Evolutionary conservation across 2,329 filamentous ascomycete genomes (phyloP), one percentile per base, ranked within the genome.

Genomic region (Chrysoporthe puriensis): DNA sequence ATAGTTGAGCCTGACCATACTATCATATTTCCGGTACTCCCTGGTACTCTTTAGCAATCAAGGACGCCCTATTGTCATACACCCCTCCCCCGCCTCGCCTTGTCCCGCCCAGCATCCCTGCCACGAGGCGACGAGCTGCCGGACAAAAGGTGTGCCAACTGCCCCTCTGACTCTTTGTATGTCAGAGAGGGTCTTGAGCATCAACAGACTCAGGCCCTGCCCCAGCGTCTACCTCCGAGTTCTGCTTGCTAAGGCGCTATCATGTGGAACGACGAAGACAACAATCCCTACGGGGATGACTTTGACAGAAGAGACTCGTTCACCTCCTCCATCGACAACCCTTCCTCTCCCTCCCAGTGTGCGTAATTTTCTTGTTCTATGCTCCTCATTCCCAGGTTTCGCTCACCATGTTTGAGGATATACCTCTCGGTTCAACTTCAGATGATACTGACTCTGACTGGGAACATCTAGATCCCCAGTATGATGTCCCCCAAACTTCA

Each of bases 241-340:
- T 43, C 26, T 34, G 42, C 36, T 34, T 32, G 26, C n/a, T 54
- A 14, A 70, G 59, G 56, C 1, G 32, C 64, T 78, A 86, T 74
- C 73, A 98, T 98, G 95, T 98, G 95, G 95, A 96, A 97, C 86
- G 94, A 98, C 84, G 95, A 98, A 82, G 93, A 98, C 77, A 98
- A 98, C 82, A 98, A 98, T 79, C 95, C 95, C 5, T 97, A 98
- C 77, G 94, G 94, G 72, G 88, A 85, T 75, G 95, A 93, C 79
- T 97, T 97, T 82, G 92, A 96, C 79, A 91, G 92, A 74, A 89
- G 92, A 74, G 92, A 96, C 79, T 92, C 92, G 70, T 88, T 91
- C 77, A 85, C 88, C 58, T 93, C 90, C 40, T 90, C 90, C 43
- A 82, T 84, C 56, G 84, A 84, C 26, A 88, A 91, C 76, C 88